A percentile compares a stretch with the other conserved stretches of the same genome.
Evolutionary conservation across 495 filamentous ascomycete genomes (phyloP).

Genomic region (Aspergillus panamensis): DNA sequence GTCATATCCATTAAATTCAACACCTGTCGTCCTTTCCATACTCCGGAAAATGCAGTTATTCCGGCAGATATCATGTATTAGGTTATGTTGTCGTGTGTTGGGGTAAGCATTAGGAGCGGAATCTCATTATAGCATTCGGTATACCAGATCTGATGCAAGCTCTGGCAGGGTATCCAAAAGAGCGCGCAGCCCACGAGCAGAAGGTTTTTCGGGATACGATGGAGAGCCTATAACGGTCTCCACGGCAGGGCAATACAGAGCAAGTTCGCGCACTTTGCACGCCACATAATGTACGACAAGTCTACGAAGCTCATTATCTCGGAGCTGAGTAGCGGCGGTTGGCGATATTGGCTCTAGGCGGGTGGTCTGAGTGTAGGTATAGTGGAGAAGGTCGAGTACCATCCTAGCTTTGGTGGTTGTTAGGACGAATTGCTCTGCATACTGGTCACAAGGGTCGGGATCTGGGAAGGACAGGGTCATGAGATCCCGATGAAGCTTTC

Average conservation of each 20-base stretch:
- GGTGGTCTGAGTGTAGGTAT: constrained; percentile 42
- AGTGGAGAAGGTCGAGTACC: constrained; percentile 42
- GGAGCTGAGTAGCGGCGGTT: constrained; percentile 43
- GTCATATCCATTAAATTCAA: not conserved
- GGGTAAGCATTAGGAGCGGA: not conserved
- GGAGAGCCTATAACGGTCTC: constrained; percentile 30
- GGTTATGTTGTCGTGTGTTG: not conserved
- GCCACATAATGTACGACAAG: constrained; percentile 45
- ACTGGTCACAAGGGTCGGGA: constrained; percentile 14
- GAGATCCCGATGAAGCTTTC: constrained; percentile 40
- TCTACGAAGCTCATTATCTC: constrained; percentile 44
- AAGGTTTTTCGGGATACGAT: constrained; percentile 22
- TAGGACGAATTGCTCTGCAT: constrained; percentile 20
- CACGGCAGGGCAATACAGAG: constrained; percentile 34
- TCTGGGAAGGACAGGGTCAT: constrained; percentile 31
- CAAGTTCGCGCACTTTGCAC: constrained; percentile 44
- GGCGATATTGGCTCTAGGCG: constrained; percentile 43
- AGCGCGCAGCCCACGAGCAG: constrained; percentile 32
- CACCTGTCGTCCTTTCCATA: not conserved
- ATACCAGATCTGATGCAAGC: constrained; percentile 47
- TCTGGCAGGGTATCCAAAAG: constrained; percentile 42
- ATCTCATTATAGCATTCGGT: constrained; percentile 45
- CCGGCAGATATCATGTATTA: not conserved
- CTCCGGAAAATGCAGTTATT: not conserved
- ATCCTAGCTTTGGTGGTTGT: constrained; percentile 32